These are phyloP conservation scores for Austroboletus eburneus DNA, from an alignment of 768 basidiomycete genomes.

Conservation along the genomic window DNA sequence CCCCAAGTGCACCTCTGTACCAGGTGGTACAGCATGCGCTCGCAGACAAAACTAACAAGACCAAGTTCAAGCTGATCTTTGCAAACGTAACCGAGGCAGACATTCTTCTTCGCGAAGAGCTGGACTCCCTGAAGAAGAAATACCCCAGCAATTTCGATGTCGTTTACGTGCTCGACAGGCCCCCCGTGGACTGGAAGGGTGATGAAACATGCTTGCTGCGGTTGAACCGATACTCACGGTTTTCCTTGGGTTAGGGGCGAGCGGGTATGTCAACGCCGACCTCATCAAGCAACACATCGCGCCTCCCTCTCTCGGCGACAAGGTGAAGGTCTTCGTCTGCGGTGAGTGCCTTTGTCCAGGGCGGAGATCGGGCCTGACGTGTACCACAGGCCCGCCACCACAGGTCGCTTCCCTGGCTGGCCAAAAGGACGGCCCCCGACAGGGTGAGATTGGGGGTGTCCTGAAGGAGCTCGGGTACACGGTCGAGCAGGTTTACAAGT, in stretches of 20 bases:
- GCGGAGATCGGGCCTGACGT: not conserved
- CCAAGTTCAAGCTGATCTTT: conserved; percentile 91
- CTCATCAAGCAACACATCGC: conserved; percentile 72
- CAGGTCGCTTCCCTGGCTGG: conserved; percentile 90
- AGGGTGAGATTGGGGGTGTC: conserved; percentile 78
- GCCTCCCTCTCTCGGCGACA: conserved; percentile 59
- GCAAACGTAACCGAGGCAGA: conserved; percentile 88
- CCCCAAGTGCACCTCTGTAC: conserved; percentile 71
- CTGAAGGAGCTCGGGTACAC: conserved; percentile 86
- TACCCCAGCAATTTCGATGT: conserved; percentile 72
- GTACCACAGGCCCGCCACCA: conserved; percentile 60
- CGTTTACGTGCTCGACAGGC: conserved; percentile 84
- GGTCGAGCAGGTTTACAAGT: conserved; percentile 43
- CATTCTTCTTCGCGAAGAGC: conserved; percentile 79
- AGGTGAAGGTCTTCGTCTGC: conserved; percentile 87
- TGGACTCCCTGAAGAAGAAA: conserved; percentile 65
- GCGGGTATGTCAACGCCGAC: conserved; percentile 72
- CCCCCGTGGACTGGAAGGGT: conserved; percentile 57
- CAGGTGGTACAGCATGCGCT: conserved; percentile 76
- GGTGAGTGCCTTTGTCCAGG: conserved; percentile 44
- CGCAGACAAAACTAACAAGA: conserved; percentile 74
- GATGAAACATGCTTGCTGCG: conserved; percentile 15
- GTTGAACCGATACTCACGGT: conserved; percentile 2
- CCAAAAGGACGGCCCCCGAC: conserved; percentile 79
- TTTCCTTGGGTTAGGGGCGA: conserved; percentile 41